Base-by-base conservation (phyloP, 371 early-diverging fungal genomes). In the Syncephalastrum monosporum region DNA sequence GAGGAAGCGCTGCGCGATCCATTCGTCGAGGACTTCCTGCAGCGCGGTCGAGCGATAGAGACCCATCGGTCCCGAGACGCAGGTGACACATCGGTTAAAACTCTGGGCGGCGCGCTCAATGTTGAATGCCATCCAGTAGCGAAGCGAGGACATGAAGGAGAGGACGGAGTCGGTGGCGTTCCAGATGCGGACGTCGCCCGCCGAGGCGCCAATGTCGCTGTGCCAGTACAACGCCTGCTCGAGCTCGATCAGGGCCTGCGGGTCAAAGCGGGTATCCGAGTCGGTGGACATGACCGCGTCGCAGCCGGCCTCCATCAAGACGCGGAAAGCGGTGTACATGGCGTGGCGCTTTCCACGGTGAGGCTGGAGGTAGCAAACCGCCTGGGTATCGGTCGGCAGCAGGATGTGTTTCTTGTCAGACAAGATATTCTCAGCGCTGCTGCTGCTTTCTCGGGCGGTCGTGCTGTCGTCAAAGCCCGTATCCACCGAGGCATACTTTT, bases 111-210 rank as follows among this genome's bases (percentile, higher is more conserved):
- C 82, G 16, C 87, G 71, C 58, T 87, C 87, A 47, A 87, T 82
- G 63, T 87, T 87, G 59, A 87, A 87, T 1, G 87, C 86, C 72
- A 87, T 82, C 84, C 85, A 83, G 53, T 86, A 87, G 8, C 87
- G 79, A 16, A 87, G 50, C 0, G 83, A 83, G 3, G 87, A 85
- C 73, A 87, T 75, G 57, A 80, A 85, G 4, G 81, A 77, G 15
- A 85, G 59, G 41, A 81, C 53, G 7, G 59, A 53, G 5, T 81
- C 82, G 1, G 59, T 69, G 1, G 68, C 67, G 47, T 87, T 87
- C 75, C 81, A 84, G 42, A 87, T 87, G 29, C 83, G 70, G 1
- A 85, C 85, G 58, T 87, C 83, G 5, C 87, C 87, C 8, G 87
- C 83, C 0, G 79, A 82, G 1, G 87, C 86, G 15, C 86, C 87